Percentiles rank a stretch among this genome's conserved stretches.
phyloP scores from a whole-genome alignment of 192 early-diverging fungal species.

The Endogone sp. region DNA sequence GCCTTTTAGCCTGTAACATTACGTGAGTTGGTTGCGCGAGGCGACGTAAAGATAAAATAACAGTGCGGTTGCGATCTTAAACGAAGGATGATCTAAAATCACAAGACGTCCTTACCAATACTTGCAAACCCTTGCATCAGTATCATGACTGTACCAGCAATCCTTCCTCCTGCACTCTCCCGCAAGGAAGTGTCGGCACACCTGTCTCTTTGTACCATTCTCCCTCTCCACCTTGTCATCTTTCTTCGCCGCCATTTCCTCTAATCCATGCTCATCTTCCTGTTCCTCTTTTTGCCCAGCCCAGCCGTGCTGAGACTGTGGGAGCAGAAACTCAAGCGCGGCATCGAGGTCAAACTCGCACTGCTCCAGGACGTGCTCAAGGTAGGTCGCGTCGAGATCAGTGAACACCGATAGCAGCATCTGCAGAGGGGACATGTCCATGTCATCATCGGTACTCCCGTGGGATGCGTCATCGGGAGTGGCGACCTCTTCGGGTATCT shows the following conservation, averaged over 20 bases:
- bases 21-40: not conserved
- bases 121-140: constrained; percentile 49
- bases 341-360: constrained; percentile 42
- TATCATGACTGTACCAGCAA: constrained; percentile 54
- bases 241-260: not conserved
- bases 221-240: too few relatives aligned
- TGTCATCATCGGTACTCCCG: constrained; percentile 15
- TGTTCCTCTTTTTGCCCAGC: not conserved
- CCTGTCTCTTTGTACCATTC: constrained; percentile 33
- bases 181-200: constrained; percentile 50
- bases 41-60: not conserved
- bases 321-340: constrained; percentile 29
- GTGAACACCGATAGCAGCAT: constrained; percentile 38
- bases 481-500: too few relatives aligned
- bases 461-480: not conserved
- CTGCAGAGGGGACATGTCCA: constrained; percentile 44
- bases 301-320: constrained; percentile 4
- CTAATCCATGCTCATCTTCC: not conserved
- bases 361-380: constrained; percentile 28
- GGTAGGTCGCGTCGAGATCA: constrained; percentile 30
- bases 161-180: constrained; percentile 52
- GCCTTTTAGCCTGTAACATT: constrained; percentile 39
- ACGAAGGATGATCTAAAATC: not conserved
- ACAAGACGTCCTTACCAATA: constrained; percentile 42
- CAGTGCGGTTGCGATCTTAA: too few relatives aligned